A percentile compares a stretch with the other conserved stretches of the same genome.
Conservation (phyloP, 2,329 filamentous ascomycete genomes). For the Penicillium janthinellum region DNA sequence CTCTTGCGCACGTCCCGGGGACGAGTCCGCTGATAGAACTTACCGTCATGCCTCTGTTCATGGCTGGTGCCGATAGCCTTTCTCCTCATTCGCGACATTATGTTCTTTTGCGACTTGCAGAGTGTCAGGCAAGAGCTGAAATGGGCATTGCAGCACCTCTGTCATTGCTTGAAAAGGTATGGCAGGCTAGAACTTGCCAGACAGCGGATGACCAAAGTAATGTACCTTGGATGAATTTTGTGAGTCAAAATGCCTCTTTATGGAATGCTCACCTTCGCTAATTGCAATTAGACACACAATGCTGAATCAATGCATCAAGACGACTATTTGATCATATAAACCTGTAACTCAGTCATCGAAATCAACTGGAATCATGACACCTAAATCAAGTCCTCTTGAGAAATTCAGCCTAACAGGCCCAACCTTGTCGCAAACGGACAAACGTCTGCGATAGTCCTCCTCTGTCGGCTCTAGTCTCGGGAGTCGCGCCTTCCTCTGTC, state of each 20-base stretch:
- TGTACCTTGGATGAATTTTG: conserved; percentile 32
- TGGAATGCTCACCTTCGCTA: not conserved
- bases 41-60: conserved; percentile 33
- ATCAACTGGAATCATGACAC: not conserved
- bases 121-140: conserved; percentile 31
- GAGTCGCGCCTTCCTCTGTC: too few relatives aligned
- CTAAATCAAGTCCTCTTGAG: not conserved
- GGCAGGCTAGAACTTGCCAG: conserved; percentile 28
- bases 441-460: not conserved
- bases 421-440: conserved; percentile 17
- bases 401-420: conserved; percentile 23
- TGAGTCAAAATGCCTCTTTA: conserved; percentile 17
- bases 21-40: conserved; percentile 31
- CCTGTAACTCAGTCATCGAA: not conserved
- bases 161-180: conserved; percentile 29
- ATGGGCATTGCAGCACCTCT: conserved; percentile 27
- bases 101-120: conserved; percentile 28
- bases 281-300: conserved; percentile 24
- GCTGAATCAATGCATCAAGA: conserved; percentile 27
- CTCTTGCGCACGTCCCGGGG: conserved; percentile 26
- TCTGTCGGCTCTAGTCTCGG: too few relatives aligned
- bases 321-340: conserved; percentile 35
- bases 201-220: conserved; percentile 24
- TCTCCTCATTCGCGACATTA: conserved; percentile 35
- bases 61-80: conserved; percentile 33